phyloP scores from a whole-genome alignment of 140 eudicot genomes.

The Cichorium intybus region DNA sequence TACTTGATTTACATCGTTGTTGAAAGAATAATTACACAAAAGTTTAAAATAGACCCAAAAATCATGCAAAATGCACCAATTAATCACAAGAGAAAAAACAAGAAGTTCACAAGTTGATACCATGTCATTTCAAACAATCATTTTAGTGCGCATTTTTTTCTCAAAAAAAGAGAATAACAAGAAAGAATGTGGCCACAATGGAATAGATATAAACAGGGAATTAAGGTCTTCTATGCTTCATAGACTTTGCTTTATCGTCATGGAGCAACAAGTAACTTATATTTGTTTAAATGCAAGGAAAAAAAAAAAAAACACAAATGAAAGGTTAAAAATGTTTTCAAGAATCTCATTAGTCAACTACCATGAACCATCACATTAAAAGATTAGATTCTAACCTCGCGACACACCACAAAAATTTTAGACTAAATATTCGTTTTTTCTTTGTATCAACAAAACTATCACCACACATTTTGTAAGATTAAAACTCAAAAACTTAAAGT shows the following conservation, averaged over 20 bases:
- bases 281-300: not conserved
- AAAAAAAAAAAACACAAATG: not conserved
- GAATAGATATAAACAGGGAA: slow-evolving; percentile 1
- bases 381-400: not conserved
- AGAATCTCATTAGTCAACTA: slow-evolving; percentile 6
- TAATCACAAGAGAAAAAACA: not conserved
- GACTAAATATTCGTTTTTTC: not conserved
- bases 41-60: not conserved
- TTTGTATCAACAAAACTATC: not conserved
- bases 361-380: not conserved
- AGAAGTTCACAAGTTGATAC: slow-evolving; percentile 9
- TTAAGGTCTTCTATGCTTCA: slow-evolving; percentile 12
- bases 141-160: not conserved
- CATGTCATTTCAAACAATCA: slow-evolving; percentile 13
- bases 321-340: not conserved
- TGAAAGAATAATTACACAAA: not conserved
- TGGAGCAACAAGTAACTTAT: not conserved
- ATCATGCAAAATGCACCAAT: not conserved
- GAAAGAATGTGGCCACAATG: slow-evolving; percentile 8
- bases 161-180: slow-evolving; percentile 11
- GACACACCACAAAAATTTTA: not conserved
- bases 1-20: not conserved
- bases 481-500: slow-evolving; percentile 1
- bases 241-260: slow-evolving; percentile 7
- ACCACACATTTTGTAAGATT: not conserved